Base-by-base conservation (phyloP, 768 basidiomycete genomes). In the Lentinula detonsa region DNA sequence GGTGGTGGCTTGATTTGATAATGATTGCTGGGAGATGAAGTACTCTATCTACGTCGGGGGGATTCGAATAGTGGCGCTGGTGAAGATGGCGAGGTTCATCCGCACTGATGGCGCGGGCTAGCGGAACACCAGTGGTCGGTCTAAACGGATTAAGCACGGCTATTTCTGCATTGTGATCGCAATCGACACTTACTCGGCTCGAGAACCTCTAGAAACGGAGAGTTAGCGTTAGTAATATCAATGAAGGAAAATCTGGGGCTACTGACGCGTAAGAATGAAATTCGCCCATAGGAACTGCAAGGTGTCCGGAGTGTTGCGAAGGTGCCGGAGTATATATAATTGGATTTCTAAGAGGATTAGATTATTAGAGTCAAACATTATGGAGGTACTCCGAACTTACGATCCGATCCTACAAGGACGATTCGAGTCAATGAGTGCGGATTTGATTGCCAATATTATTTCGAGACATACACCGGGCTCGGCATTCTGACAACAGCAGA, bases 401-500 rank as follows among this genome's bases (percentile, higher is more conserved):
- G 51, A 51, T 61, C 52, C 42, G 6, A 34, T 18, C 9, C 55
- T 56, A 28, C 5, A 13, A 28, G 21, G 35, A 40, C 9, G 13
- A 8, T 39, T 39, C 3, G 13, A 39, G 4, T 5, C 37, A 37
- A 13, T 31, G 21, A 48, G n/a, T 33, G n/a, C 33, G 42, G 23
- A 34, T 37, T 13, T 11, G 48, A 39, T 16, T 4, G 21, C 16
- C 15, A 51, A 37, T 6, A 40, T 16, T 28, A 28, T 10, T 33
- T 13, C 18, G 50, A 16, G 48, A 69, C 73, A 31, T 66, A 74
- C 71, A 68, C 62, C 55, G 74, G 70, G 42, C 67, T 68, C 11
- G 72, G 69, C 57, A 70, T 64, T 35, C 63, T 67, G 54, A 68
- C 66, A 15, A 70, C 64, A 53, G 66, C 68, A n/a, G 69, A 71